These are phyloP conservation scores for Chloridella minuta DNA, from an alignment of 352 stramenopile species.

Conservation along the genomic window DNA sequence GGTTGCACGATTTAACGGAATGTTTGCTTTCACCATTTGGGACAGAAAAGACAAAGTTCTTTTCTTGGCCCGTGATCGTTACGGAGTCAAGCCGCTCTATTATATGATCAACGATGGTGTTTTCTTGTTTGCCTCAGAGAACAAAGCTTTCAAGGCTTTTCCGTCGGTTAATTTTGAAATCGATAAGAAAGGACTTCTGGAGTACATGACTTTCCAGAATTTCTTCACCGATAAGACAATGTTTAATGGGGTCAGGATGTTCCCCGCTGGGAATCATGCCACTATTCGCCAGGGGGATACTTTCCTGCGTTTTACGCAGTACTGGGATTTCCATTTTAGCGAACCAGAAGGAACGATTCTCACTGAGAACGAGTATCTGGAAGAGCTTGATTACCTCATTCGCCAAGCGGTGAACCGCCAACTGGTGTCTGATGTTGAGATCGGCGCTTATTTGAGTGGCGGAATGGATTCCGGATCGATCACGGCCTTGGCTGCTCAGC, in stretches of 20 bases:
- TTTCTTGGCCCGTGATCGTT: neutral
- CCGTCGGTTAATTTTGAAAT: neutral
- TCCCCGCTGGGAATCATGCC: neutral
- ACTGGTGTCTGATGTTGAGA: neutral
- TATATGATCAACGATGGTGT: neutral
- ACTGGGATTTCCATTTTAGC: constrained; percentile 9
- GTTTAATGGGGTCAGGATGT: neutral
- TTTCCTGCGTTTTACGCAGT: neutral
- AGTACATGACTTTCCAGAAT: neutral
- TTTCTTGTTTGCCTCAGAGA: neutral
- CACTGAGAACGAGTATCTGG: neutral
- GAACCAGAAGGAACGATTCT: neutral
- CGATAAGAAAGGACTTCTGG: neutral
- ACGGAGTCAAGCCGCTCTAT: neutral
- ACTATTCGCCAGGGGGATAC: too few relatives aligned
- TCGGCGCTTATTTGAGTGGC: neutral
- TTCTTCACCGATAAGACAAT: neutral
- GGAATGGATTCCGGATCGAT: neutral
- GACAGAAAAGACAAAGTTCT: neutral
- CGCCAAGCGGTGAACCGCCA: neutral
- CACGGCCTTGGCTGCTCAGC: constrained; percentile 1
- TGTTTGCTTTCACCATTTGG: constrained; percentile 10
- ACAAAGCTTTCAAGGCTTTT: neutral
- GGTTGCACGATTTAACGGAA: constrained; percentile 5
- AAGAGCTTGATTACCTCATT: neutral